Base-by-base conservation (phyloP, 139 green algal species). In the Chlamydomonas schloesseri region DNA sequence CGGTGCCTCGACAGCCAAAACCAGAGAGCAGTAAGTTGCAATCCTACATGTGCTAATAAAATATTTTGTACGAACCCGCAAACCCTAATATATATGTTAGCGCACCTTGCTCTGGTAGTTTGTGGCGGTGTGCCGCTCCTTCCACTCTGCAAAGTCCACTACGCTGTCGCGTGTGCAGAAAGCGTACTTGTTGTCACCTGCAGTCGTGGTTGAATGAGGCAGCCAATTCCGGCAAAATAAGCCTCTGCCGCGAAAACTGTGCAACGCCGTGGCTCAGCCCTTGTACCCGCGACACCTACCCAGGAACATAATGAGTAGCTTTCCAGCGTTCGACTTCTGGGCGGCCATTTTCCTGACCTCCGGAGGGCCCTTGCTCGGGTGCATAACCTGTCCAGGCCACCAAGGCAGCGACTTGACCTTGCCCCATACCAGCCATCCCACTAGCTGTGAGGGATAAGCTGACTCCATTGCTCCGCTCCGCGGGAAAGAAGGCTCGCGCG, bases 161-260 rank as follows among this genome's bases (percentile, higher is more conserved):
- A 87, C 69, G 24, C 55, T 74, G 5, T 87, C 81, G 20, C 55
- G n/a, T 21, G 68, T 75, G 0, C 79, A 34, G 50, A 78, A 87
- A 26, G 53, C 81, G 24, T 87, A 87, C 36, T 87, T 87, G 55
- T 87, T 87, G 50, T 87, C 81, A 0, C 81, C 81, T 87, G 65
- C 47, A 37, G 55, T 33, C 5, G 34, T 2, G 34, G 34, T 8
- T 28, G 20, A 73, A 47, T 29, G 17, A n/a, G n/a, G n/a, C n/a
- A n/a, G 34, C 9, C 37, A 29, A 73, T 1, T 26, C 68, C 15
- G 15, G 17, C 11, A 13, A 36, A 73, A 17, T 3, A 73, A 13
- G 64, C 64, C 29, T 20, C 26, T 70, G 28, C 64, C 28, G 29
- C 15, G 13, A 70, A 70, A 70, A 34, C 29, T 20, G 64, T n/a